Percentiles rank a stretch among this genome's conserved stretches.
Conservation (phyloP, 2,329 filamentous ascomycete genomes). For the Aureobasidium melanogenum region DNA sequence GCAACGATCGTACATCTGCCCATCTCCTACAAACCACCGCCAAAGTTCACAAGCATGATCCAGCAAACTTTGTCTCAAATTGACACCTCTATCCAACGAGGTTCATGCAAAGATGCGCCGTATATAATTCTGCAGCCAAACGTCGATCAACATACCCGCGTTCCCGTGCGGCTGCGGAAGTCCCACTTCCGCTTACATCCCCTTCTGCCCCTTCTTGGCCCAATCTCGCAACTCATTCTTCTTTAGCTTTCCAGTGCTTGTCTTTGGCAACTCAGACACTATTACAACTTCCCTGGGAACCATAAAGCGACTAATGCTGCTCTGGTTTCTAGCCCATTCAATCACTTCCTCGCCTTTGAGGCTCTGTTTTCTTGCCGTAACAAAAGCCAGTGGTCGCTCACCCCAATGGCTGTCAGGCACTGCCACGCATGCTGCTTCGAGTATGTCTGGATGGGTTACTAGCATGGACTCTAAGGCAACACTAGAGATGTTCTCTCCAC, state of each 20-base stretch:
- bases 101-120: neutral
- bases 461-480: conserved; percentile 88
- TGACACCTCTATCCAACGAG: neutral
- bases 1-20: neutral
- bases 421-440: conserved; percentile 86
- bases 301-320: conserved; percentile 86
- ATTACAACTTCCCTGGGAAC: conserved; percentile 62
- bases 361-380: conserved; percentile 58
- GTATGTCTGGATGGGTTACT: conserved; percentile 74
- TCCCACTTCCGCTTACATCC: conserved; percentile 11
- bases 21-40: neutral
- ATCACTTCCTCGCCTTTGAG: conserved; percentile 64
- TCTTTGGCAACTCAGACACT: conserved; percentile 86
- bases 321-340: conserved; percentile 73
- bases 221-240: conserved; percentile 89
- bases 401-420: conserved; percentile 88
- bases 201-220: conserved; percentile 52
- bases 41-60: neutral
- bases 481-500: conserved; percentile 93
- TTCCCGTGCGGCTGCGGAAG: neutral
- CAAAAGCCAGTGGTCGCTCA: conserved; percentile 87
- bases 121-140: neutral
- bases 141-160: conserved; percentile 8
- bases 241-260: conserved; percentile 90
- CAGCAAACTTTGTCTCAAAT: neutral